A percentile compares a stretch with the other conserved stretches of the same genome.
These are phyloP conservation scores for Stellera chamaejasme DNA, from an alignment of 345 rosid species.

Conservation along the genomic window DNA sequence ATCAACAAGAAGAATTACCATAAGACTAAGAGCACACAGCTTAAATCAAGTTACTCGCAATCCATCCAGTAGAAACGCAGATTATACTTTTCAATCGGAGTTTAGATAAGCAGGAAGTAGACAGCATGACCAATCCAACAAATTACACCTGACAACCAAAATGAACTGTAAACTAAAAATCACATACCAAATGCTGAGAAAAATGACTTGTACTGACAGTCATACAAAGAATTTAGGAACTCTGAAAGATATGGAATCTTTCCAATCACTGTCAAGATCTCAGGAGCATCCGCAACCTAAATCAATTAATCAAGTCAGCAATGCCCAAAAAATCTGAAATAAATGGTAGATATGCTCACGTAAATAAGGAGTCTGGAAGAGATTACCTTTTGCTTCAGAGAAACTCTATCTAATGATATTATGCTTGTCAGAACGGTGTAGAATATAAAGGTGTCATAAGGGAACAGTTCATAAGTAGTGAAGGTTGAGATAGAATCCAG, in stretches of 20 bases:
- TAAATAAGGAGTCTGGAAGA: conserved; percentile 6
- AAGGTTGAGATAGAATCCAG: conserved; percentile 97
- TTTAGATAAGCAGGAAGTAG: neutral
- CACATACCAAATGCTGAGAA: conserved; percentile 79
- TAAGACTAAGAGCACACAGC: too few relatives aligned
- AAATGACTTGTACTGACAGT: conserved; percentile 86
- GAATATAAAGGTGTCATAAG: conserved; percentile 90
- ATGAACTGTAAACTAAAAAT: neutral
- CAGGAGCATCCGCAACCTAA: conserved; percentile 99
- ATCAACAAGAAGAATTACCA: neutral
- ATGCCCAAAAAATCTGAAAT: neutral
- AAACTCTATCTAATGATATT: conserved; percentile 92
- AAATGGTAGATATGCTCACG: conserved; percentile 3
- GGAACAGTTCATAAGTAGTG: conserved; percentile 93
- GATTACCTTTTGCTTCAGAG: conserved; percentile 88
- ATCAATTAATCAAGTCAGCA: conserved; percentile 10
- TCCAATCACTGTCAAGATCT: conserved; percentile 94
- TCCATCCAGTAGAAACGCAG: too few relatives aligned
- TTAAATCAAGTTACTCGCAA: too few relatives aligned
- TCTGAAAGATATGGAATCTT: conserved; percentile 82
- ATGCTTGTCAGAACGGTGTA: conserved; percentile 95
- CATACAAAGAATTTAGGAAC: conserved; percentile 87
- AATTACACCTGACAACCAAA: neutral
- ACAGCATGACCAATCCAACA: neutral
- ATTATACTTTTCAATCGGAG: neutral